These are phyloP conservation scores for Cubamyces lactineus DNA, from an alignment of 768 basidiomycete genomes.

Conservation along the genomic window DNA sequence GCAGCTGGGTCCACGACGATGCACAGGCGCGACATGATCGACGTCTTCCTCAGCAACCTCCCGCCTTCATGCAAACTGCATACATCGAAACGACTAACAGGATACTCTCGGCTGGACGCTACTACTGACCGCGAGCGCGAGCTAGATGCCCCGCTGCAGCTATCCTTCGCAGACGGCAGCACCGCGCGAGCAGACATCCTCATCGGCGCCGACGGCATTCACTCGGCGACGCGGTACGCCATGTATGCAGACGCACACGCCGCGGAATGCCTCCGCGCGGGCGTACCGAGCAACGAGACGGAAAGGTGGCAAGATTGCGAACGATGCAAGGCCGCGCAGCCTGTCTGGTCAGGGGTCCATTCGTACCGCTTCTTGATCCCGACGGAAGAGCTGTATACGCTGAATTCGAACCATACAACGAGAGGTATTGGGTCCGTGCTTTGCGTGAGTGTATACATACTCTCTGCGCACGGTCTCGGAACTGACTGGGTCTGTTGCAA, in stretches of 20 bases:
- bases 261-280: background rate
- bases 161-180: constrained; percentile 22
- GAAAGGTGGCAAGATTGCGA: background rate
- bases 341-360: constrained; percentile 26
- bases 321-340: constrained; percentile 15
- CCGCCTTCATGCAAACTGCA: constrained; percentile 24
- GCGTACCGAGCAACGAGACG: too few relatives aligned
- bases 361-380: constrained; percentile 31
- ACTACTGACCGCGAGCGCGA: constrained; percentile 16
- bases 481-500: background rate
- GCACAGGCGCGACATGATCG: constrained; percentile 31
- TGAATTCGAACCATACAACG: constrained; percentile 10
- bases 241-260: constrained; percentile 16
- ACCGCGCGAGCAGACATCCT: constrained; percentile 27
- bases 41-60: constrained; percentile 24
- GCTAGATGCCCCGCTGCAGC: background rate
- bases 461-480: background rate
- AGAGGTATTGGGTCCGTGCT: constrained; percentile 12
- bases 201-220: constrained; percentile 31
- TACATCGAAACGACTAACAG: constrained; percentile 25
- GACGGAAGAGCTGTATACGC: constrained; percentile 15
- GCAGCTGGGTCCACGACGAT: constrained; percentile 30
- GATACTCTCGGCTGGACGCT: background rate
- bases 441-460: background rate
- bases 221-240: constrained; percentile 20